Conservation (phyloP, 2,329 filamentous ascomycete genomes). For the Fusarium mundagurra region DNA sequence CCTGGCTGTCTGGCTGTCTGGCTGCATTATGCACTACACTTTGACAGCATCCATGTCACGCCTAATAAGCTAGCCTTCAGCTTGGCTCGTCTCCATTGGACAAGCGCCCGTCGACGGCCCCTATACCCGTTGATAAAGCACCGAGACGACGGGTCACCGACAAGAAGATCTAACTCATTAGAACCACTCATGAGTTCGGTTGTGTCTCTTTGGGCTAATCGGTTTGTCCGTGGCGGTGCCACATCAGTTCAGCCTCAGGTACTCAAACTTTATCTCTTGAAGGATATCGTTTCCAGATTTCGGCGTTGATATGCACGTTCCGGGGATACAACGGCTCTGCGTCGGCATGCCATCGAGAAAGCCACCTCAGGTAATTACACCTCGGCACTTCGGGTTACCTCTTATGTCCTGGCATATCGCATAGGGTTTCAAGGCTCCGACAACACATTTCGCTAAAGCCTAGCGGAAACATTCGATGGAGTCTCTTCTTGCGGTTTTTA, state of each 20-base stretch:
- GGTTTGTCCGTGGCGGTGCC: neutral
- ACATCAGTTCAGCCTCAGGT: slow-evolving; percentile 24
- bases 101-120: slow-evolving; percentile 21
- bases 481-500: slow-evolving; percentile 21
- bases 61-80: neutral
- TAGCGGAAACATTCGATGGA: slow-evolving; percentile 3
- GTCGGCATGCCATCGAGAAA: slow-evolving; percentile 4
- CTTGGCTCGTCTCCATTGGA: slow-evolving; percentile 25
- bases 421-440: neutral
- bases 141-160: slow-evolving; percentile 9
- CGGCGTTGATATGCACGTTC: neutral
- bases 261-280: neutral
- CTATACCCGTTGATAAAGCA: slow-evolving; percentile 17
- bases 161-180: slow-evolving; percentile 14
- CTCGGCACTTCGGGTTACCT: neutral
- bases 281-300: neutral
- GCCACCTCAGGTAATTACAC: neutral
- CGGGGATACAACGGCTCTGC: slow-evolving; percentile 8
- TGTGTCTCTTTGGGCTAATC: neutral
- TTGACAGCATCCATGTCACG: neutral
- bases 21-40: neutral
- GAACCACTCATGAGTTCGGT: neutral
- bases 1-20: neutral
- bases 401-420: neutral
- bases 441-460: neutral